Conservation (phyloP, 2,329 filamentous ascomycete genomes). For the Cryphonectria radicalis region DNA sequence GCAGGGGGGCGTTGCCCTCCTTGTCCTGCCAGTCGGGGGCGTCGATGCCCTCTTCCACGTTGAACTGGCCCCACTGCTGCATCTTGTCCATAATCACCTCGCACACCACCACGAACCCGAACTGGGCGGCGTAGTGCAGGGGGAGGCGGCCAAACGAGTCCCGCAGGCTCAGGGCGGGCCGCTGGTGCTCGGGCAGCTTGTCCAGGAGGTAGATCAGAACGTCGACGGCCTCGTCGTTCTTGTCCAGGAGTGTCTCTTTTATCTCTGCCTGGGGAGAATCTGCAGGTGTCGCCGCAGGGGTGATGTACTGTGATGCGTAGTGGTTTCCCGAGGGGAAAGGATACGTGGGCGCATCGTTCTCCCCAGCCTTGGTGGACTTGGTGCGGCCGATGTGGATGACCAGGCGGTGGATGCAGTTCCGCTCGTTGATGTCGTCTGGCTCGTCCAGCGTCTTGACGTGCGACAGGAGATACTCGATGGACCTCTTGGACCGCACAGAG, state of each 20-base stretch:
- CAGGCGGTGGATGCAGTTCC: slow-evolving; percentile 90
- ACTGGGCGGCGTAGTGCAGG: slow-evolving; percentile 92
- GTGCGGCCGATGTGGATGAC: slow-evolving; percentile 90
- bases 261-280: slow-evolving; percentile 65
- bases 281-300: slow-evolving; percentile 73
- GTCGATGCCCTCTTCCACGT: slow-evolving; percentile 85
- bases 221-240: slow-evolving; percentile 76
- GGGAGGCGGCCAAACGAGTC: slow-evolving; percentile 85
- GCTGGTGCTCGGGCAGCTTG: slow-evolving; percentile 69
- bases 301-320: slow-evolving; percentile 74
- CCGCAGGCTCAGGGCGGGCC: slow-evolving; percentile 65
- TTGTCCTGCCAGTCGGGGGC: slow-evolving; percentile 87
- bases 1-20: slow-evolving; percentile 88
- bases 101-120: slow-evolving; percentile 90
- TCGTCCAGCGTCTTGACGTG: slow-evolving; percentile 77
- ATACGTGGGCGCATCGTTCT: slow-evolving; percentile 56
- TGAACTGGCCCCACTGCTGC: slow-evolving; percentile 86
- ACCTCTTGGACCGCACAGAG: slow-evolving; percentile 68
- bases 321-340: slow-evolving; percentile 54
- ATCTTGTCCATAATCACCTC: slow-evolving; percentile 86
- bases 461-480: slow-evolving; percentile 72
- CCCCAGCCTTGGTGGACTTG: slow-evolving; percentile 50
- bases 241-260: slow-evolving; percentile 60
- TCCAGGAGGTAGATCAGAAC: slow-evolving; percentile 69
- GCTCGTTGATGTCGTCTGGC: slow-evolving; percentile 88